Conservation (phyloP, 441 rosid species). For the Mallotus japonicus region DNA sequence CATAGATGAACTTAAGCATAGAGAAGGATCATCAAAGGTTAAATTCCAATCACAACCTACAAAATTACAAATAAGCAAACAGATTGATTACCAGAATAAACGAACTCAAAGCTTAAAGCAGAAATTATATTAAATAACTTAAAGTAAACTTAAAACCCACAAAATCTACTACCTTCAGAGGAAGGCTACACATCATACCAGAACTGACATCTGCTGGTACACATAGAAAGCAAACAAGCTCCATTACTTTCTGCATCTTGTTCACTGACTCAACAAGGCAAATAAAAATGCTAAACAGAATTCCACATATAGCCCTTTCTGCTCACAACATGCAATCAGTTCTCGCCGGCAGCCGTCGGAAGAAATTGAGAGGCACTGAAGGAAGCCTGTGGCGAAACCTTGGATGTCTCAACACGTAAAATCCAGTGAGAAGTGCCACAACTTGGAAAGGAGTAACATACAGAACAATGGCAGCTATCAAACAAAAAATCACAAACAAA, state of each 20-base stretch:
- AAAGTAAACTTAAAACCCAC: slow-evolving; percentile 34
- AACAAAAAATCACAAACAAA: slow-evolving; percentile 76
- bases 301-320: slow-evolving; percentile 7
- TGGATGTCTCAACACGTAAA: slow-evolving; percentile 88
- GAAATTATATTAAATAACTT: slow-evolving; percentile 33
- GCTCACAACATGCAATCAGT: slow-evolving; percentile 87
- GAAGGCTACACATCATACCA: slow-evolving; percentile 39
- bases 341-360: slow-evolving; percentile 93
- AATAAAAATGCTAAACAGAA: slow-evolving; percentile 22
- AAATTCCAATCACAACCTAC: slow-evolving; percentile 38
- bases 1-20: slow-evolving; percentile 17
- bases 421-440: slow-evolving; percentile 67
- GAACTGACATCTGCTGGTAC: slow-evolving; percentile 18
- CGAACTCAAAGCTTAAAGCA: slow-evolving; percentile 23
- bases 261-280: slow-evolving; percentile 16
- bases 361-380: slow-evolving; percentile 93
- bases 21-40: slow-evolving; percentile 18
- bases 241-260: slow-evolving; percentile 29
- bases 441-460: slow-evolving; percentile 91
- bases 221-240: slow-evolving; percentile 27
- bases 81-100: slow-evolving; percentile 10
- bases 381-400: slow-evolving; percentile 91
- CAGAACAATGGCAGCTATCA: slow-evolving; percentile 74
- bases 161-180: slow-evolving; percentile 47
- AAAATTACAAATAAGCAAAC: slow-evolving; percentile 34